phyloP scores from a whole-genome alignment of 345 rosid genomes.

The Salix brachista region DNA sequence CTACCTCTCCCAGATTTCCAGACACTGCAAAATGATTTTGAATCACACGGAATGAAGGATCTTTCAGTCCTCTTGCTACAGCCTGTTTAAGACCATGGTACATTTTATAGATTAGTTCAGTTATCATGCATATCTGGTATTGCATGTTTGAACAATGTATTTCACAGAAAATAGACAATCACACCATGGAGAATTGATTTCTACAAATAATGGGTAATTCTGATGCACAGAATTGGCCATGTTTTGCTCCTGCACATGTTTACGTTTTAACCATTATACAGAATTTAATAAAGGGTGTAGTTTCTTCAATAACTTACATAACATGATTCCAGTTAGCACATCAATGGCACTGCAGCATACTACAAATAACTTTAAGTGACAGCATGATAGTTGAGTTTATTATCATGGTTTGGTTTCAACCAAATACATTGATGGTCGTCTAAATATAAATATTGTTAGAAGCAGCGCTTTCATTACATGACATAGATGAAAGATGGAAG shows the following conservation, averaged over 20 bases:
- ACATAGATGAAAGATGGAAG: too few species aligned
- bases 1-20: constrained; percentile 87
- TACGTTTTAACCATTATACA: too few species aligned
- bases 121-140: neutral
- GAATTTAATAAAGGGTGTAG: neutral
- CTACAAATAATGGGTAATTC: too few species aligned
- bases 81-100: constrained; percentile 45
- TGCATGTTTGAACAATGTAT: neutral
- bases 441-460: neutral
- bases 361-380: neutral
- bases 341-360: too few species aligned
- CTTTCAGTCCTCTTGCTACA: constrained; percentile 90
- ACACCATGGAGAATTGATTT: too few species aligned
- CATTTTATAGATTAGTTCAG: neutral
- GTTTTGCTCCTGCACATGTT: too few species aligned
- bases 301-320: neutral
- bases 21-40: constrained; percentile 85
- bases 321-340: neutral
- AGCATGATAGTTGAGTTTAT: neutral
- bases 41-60: constrained; percentile 91
- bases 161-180: too few species aligned
- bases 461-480: too few species aligned
- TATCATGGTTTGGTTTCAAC: neutral
- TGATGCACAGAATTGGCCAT: too few species aligned
- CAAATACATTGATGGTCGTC: neutral